Conservation (phyloP, 257 asterid genomes). For the Nicotiana knightiana region DNA sequence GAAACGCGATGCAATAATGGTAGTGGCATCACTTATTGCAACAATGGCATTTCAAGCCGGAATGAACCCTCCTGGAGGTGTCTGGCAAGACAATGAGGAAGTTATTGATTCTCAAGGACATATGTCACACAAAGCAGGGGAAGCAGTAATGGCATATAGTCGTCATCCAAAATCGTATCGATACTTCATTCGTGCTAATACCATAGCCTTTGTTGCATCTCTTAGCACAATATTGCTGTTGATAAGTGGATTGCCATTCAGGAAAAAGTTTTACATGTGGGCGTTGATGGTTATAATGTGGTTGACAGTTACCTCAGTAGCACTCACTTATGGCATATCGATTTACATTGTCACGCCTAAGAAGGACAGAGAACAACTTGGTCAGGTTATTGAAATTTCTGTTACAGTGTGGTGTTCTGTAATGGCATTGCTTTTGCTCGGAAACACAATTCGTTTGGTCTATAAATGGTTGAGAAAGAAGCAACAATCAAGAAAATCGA, state of each 20-base stretch:
- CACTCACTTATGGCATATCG: constrained; percentile 1
- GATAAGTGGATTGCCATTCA: constrained; percentile 24
- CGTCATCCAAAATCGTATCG: not conserved
- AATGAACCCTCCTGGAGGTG: constrained; percentile 26
- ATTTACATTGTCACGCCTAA: not conserved
- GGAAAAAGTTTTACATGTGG: constrained; percentile 19
- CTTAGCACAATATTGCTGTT: constrained; percentile 29
- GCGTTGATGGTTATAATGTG: constrained; percentile 28
- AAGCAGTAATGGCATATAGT: constrained; percentile 9
- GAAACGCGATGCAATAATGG: constrained; percentile 19
- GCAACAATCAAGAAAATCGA: not conserved
- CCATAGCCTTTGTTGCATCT: constrained; percentile 31
- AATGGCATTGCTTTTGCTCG: constrained; percentile 19
- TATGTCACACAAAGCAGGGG: not conserved
- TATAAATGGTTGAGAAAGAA: constrained; percentile 4
- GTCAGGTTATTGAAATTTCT: not conserved
- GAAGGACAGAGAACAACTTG: not conserved
- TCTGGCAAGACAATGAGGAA: constrained; percentile 19
- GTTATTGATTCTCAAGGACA: not conserved
- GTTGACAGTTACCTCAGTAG: constrained; percentile 22
- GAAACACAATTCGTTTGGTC: constrained; percentile 24
- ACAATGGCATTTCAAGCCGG: constrained; percentile 30
- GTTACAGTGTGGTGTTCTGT: constrained; percentile 26
- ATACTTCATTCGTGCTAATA: constrained; percentile 3
- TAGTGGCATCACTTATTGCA: constrained; percentile 28